Conservation (phyloP, 257 asterid genomes). For the Solanum sejunctum region DNA sequence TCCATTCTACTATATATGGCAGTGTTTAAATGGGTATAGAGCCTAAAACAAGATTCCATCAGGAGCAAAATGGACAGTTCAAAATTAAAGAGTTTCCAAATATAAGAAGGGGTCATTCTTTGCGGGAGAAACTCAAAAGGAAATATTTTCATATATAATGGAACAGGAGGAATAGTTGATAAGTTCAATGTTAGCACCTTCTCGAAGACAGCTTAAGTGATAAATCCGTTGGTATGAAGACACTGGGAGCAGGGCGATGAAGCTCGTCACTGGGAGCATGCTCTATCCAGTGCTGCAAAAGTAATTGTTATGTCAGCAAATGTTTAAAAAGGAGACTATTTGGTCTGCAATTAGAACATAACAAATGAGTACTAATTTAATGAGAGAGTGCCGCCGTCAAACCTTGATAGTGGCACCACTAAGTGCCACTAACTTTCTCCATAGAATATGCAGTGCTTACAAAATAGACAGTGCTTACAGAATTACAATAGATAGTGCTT, state of each 20-base stretch:
- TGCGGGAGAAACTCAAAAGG: background rate
- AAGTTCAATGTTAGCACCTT: conserved; percentile 31
- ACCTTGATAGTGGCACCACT: conserved; percentile 74
- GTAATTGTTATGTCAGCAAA: background rate
- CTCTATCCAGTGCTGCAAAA: conserved; percentile 66
- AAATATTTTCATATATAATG: background rate
- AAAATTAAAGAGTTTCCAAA: background rate
- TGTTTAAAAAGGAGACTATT: background rate
- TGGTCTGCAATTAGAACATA: background rate
- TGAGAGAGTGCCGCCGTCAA: conserved; percentile 9
- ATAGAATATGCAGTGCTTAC: conserved; percentile 45
- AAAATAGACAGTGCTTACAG: too few relatives aligned
- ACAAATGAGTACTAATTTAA: background rate
- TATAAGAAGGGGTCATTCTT: background rate
- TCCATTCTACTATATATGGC: background rate
- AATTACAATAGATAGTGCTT: background rate
- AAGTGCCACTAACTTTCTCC: conserved; percentile 49
- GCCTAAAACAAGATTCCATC: background rate
- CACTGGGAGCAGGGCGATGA: conserved; percentile 64
- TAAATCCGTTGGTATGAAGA: conserved; percentile 87
- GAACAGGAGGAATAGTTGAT: background rate
- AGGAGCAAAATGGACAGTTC: background rate
- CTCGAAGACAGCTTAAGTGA: conserved; percentile 50
- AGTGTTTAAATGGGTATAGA: too few relatives aligned
- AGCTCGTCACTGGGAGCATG: conserved; percentile 51